Evolutionary conservation across 768 basidiomycete genomes (phyloP).

Genomic region (Pulveroboletus sp.): DNA sequence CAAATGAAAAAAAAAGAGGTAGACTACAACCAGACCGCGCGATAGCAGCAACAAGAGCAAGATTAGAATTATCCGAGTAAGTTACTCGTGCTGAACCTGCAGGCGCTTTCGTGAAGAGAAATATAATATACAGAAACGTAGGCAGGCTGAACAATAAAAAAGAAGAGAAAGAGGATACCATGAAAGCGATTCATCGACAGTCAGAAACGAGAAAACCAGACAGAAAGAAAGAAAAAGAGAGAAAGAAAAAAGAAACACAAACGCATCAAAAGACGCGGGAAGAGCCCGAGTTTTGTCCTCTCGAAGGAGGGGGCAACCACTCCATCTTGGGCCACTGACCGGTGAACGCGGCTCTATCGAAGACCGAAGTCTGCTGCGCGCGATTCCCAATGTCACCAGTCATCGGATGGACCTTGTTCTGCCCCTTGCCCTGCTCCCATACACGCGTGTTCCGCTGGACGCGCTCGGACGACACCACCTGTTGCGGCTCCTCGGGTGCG

Average conservation of each 20-base stretch:
- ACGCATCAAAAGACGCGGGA: conserved; percentile 28
- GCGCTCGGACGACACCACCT: not conserved
- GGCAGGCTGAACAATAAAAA: conserved; percentile 5
- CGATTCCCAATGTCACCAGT: conserved; percentile 20
- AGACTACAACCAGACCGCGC: conserved; percentile 15
- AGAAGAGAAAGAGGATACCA: conserved; percentile 1
- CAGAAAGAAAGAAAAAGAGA: not conserved
- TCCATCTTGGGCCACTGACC: conserved; percentile 37
- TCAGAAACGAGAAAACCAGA: not conserved
- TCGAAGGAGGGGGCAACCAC: conserved; percentile 29
- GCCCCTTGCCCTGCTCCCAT: conserved; percentile 26
- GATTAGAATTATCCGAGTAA: conserved; percentile 33
- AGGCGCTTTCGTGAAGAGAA: conserved; percentile 16
- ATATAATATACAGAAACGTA: conserved; percentile 27
- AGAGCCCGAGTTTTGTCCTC: conserved; percentile 32
- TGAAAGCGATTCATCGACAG: conserved; percentile 1
- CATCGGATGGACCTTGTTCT: conserved; percentile 16
- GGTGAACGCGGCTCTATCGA: conserved; percentile 26
- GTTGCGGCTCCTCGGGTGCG: conserved; percentile 3
- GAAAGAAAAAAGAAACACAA: not conserved
- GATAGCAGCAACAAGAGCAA: conserved; percentile 12
- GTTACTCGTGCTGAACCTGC: conserved; percentile 32
- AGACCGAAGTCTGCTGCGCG: conserved; percentile 22
- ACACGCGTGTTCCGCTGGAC: conserved; percentile 5
- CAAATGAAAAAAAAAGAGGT: not conserved